These are phyloP conservation scores for Cnidoscolus chayamansa DNA, from an alignment of 441 rosid species.

Conservation along the genomic window DNA sequence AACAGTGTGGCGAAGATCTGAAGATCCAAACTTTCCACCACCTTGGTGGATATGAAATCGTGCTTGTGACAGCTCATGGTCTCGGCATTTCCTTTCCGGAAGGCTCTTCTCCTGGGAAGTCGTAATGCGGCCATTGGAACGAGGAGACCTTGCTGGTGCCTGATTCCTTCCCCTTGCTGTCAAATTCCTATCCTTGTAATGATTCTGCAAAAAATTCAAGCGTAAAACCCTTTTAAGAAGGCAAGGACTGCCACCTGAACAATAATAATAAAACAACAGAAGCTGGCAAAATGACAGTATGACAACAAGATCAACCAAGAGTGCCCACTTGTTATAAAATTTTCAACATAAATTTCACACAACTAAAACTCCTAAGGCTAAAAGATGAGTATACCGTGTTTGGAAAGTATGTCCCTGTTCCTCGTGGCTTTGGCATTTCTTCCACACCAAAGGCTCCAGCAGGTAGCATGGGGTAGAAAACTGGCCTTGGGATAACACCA, in stretches of 20 bases:
- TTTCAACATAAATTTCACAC: constrained; percentile 6
- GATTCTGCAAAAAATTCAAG: constrained; percentile 56
- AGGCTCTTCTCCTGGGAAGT: constrained; percentile 36
- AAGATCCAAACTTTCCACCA: constrained; percentile 38
- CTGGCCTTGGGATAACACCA: constrained; percentile 41
- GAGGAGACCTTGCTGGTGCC: constrained; percentile 51
- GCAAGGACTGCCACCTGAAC: constrained; percentile 19
- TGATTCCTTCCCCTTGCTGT: constrained; percentile 48
- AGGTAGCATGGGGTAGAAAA: constrained; percentile 47
- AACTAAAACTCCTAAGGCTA: not conserved
- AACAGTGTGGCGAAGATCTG: constrained; percentile 37
- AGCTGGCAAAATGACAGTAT: not conserved
- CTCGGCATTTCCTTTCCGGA: constrained; percentile 45
- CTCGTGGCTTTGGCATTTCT: constrained; percentile 65
- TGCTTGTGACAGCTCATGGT: constrained; percentile 34
- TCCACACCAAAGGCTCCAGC: constrained; percentile 49
- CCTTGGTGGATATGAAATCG: constrained; percentile 31
- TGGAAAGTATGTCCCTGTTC: constrained; percentile 88
- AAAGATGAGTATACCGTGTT: constrained; percentile 52
- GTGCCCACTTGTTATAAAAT: not conserved
- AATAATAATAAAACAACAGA: not conserved
- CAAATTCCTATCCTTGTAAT: constrained; percentile 56
- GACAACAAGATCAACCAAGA: not conserved
- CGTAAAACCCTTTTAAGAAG: constrained; percentile 23
- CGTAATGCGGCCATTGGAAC: constrained; percentile 43